A percentile compares a stretch with the other conserved stretches of the same genome.
phyloP scores from a whole-genome alignment of 768 basidiomycete species.

The Lactarius quietus region DNA sequence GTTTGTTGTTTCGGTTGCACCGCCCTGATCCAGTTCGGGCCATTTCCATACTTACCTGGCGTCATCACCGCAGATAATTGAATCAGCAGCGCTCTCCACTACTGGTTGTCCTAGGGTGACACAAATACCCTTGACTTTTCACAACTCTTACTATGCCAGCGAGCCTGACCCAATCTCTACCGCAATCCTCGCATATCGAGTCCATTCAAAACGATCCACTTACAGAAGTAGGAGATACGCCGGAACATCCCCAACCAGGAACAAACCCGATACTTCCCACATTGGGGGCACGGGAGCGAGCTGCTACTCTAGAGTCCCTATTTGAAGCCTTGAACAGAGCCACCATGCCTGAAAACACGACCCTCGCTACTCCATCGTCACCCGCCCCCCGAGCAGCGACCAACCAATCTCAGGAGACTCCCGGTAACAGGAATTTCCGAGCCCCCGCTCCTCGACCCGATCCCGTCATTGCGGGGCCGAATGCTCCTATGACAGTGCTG shows the following conservation, averaged over 20 bases:
- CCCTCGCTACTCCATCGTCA: not conserved
- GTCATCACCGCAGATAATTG: not conserved
- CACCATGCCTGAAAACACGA: constrained; percentile 5
- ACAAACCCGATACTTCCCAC: not conserved
- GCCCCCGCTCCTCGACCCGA: not conserved
- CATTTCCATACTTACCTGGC: not conserved
- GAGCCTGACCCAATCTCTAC: not conserved
- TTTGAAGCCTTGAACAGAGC: constrained; percentile 11
- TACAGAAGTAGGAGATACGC: constrained; percentile 1
- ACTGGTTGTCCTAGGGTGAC: not conserved
- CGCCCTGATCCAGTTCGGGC: not conserved
- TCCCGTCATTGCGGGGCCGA: not conserved
- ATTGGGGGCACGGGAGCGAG: not conserved
- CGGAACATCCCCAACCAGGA: constrained; percentile 9
- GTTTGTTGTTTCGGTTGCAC: not conserved
- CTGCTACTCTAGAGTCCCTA: constrained; percentile 5
- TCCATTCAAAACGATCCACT: not conserved
- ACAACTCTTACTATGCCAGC: constrained; percentile 4
- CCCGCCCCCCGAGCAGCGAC: constrained; percentile 1
- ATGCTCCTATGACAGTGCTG: not conserved
- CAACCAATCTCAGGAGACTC: not conserved
- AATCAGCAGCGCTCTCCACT: not conserved
- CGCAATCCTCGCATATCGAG: not conserved
- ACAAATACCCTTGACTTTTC: not conserved
- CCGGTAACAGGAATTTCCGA: not conserved